These are phyloP conservation scores for Acer negundo DNA, from an alignment of 345 rosid species.

Conservation along the genomic window DNA sequence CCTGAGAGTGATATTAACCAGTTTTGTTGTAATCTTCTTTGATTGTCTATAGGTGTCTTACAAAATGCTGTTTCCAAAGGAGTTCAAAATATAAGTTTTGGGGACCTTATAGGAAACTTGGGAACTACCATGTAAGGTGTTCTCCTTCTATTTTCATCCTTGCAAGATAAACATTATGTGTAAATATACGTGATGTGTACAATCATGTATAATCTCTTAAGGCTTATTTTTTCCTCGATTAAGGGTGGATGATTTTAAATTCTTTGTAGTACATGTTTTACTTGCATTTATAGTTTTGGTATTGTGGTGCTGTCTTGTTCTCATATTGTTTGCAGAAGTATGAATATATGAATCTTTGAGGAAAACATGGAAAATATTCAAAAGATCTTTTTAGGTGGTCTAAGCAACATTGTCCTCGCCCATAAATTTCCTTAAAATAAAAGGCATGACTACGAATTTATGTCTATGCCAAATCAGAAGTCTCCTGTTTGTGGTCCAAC, in stretches of 20 bases:
- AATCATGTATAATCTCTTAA: not conserved
- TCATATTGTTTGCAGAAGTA: not conserved
- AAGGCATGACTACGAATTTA: not conserved
- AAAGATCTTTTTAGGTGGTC: not conserved
- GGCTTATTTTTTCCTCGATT: not conserved
- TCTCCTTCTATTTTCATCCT: constrained; percentile 10
- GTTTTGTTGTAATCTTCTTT: constrained; percentile 21
- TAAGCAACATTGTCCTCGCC: too few species aligned
- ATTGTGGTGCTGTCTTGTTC: not conserved
- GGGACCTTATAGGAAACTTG: constrained; percentile 86
- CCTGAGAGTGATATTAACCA: constrained; percentile 9
- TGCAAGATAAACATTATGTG: not conserved
- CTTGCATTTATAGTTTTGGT: not conserved
- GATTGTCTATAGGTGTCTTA: constrained; percentile 61
- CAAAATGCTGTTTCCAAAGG: constrained; percentile 85
- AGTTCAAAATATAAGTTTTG: constrained; percentile 83
- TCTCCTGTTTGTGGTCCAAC: not conserved
- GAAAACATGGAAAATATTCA: not conserved
- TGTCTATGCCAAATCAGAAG: not conserved
- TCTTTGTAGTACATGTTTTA: not conserved
- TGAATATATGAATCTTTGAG: not conserved
- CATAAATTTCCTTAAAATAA: not conserved
- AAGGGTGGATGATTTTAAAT: not conserved
- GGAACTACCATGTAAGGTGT: constrained; percentile 79
- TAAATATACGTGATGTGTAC: not conserved